Evolutionary conservation across 768 basidiomycete species (phyloP).

Genomic region (Amanita inopinata): DNA sequence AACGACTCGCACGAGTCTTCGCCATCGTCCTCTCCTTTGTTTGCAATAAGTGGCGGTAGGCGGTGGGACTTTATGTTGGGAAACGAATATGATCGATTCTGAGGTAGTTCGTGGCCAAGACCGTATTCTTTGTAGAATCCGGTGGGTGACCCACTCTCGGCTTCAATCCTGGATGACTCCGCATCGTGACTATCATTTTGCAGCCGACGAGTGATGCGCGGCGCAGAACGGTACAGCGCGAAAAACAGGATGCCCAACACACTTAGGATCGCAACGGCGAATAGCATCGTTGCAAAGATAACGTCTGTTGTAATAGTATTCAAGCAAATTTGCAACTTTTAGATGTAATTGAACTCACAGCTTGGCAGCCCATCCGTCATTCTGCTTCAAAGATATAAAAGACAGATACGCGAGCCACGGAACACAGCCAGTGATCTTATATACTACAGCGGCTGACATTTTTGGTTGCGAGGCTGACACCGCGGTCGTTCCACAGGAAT

Average conservation of each 20-base stretch:
- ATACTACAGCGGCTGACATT: background rate
- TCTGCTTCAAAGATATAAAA: background rate
- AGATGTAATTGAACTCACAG: background rate
- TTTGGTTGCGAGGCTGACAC: too few relatives aligned
- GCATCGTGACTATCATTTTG: background rate
- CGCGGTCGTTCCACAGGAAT: too few relatives aligned
- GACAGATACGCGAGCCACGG: background rate
- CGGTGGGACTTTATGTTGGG: background rate
- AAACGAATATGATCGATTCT: background rate
- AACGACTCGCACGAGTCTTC: background rate
- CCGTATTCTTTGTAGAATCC: background rate
- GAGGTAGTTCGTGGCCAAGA: constrained; percentile 3
- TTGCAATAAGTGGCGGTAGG: constrained; percentile 1
- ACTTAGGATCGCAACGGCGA: constrained; percentile 7
- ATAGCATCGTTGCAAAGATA: constrained; percentile 7
- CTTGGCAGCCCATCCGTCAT: background rate
- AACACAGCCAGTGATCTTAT: too few relatives aligned
- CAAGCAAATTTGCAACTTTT: background rate
- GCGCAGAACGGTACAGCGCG: constrained; percentile 1
- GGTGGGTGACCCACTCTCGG: background rate
- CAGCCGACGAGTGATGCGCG: background rate
- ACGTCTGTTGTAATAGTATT: background rate
- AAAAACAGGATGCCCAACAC: constrained; percentile 8
- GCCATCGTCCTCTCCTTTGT: background rate
- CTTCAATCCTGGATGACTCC: background rate